Evolutionary conservation across 1,139 yeast species (phyloP).

Genomic region (Pichia sp.): DNA sequence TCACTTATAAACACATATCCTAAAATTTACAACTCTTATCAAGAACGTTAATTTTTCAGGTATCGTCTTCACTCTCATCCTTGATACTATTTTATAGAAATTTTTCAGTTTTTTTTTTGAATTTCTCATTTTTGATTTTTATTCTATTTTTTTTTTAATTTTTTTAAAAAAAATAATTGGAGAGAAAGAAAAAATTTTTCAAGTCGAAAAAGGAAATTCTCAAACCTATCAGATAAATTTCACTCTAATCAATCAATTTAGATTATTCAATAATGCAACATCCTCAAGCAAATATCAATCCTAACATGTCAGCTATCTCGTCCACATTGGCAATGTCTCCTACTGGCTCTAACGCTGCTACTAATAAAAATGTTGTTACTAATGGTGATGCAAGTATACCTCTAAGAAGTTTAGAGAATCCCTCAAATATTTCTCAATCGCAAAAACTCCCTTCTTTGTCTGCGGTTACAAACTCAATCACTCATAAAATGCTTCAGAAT

Average conservation of each 20-base stretch:
- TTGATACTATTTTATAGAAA: not conserved
- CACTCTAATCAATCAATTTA: not conserved
- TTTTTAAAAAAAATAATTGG: not conserved
- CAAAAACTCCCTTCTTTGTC: not conserved
- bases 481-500: not conserved
- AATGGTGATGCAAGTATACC: not conserved
- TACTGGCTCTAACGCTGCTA: not conserved
- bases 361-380: not conserved
- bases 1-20: not conserved
- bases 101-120: not conserved
- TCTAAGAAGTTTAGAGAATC: not conserved
- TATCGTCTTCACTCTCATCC: not conserved
- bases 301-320: not conserved
- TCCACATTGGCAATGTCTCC: not conserved
- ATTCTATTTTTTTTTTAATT: not conserved
- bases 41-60: not conserved
- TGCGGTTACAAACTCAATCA: not conserved
- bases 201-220: not conserved
- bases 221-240: not conserved
- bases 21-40: not conserved
- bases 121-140: not conserved
- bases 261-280: not conserved
- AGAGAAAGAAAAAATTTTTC: not conserved
- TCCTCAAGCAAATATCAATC: not conserved
- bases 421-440: not conserved